Evolutionary conservation across 176 grass and related monocot genomes (phyloP).

Genomic region (Rhipidocladum racemiflorum): DNA sequence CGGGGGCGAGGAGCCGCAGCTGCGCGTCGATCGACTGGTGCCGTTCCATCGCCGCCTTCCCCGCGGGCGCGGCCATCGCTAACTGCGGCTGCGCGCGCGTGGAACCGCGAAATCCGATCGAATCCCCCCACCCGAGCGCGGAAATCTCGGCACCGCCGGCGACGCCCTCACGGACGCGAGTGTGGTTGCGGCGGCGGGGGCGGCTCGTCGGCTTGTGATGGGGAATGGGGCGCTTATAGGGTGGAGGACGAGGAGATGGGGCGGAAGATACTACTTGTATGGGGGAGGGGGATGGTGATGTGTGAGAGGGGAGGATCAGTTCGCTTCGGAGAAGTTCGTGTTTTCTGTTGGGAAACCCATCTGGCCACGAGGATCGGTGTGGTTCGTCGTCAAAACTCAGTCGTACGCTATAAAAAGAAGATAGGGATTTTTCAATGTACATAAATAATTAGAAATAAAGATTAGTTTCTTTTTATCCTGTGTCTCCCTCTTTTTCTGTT

Average conservation of each 20-base stretch:
- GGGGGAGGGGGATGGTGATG: background rate
- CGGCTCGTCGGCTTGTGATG: background rate
- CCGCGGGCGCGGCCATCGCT: slow-evolving; percentile 16
- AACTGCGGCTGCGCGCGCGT: background rate
- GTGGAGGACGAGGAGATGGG: background rate
- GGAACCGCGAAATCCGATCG: background rate
- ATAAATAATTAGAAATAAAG: too few species aligned
- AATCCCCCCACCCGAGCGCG: background rate
- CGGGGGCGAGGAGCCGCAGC: slow-evolving; percentile 66
- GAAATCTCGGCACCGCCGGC: background rate
- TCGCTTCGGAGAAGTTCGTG: background rate
- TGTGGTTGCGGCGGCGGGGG: background rate
- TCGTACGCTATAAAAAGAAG: too few species aligned
- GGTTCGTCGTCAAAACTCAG: too few species aligned
- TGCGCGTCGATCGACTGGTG: slow-evolving; percentile 94
- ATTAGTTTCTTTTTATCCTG: too few species aligned
- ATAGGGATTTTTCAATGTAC: too few species aligned
- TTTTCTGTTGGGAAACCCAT: too few species aligned
- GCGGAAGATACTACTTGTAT: slow-evolving; percentile 30
- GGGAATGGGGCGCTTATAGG: background rate
- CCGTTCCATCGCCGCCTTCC: slow-evolving; percentile 48
- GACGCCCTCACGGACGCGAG: background rate
- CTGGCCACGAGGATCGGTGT: too few species aligned
- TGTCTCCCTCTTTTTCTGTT: too few species aligned
- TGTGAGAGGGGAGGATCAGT: background rate